Evolutionary conservation across 352 stramenopile genomes (phyloP).

Genomic region (Pythium brachiatum): DNA sequence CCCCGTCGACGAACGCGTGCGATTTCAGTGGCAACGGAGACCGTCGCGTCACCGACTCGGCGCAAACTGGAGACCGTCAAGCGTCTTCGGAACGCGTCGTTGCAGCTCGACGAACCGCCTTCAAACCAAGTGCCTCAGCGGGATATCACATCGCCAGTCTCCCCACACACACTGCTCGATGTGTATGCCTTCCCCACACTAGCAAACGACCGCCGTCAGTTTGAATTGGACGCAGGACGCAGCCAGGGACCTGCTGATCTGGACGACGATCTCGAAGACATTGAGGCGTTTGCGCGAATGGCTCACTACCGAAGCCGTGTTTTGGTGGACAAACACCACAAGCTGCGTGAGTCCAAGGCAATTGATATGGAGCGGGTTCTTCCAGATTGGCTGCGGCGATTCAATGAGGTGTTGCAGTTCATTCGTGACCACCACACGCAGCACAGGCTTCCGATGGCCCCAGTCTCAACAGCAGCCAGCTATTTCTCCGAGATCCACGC

Average conservation of each 20-base stretch:
- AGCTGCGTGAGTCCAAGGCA: conserved; percentile 21
- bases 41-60: conserved; percentile 9
- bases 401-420: conserved; percentile 32
- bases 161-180: conserved; percentile 33
- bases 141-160: background rate
- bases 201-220: conserved; percentile 8
- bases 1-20: background rate
- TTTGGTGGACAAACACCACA: conserved; percentile 31
- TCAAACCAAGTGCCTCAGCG: background rate
- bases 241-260: conserved; percentile 8
- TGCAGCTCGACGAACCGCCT: background rate
- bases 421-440: conserved; percentile 30
- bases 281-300: conserved; percentile 53
- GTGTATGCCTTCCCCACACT: conserved; percentile 39
- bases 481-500: conserved; percentile 56
- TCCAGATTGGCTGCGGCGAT: conserved; percentile 42
- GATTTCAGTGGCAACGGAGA: background rate
- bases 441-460: conserved; percentile 16
- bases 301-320: conserved; percentile 61
- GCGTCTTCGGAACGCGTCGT: background rate
- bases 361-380: conserved; percentile 24
- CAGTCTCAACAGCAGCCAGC: conserved; percentile 20
- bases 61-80: conserved; percentile 24
- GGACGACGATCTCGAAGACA: conserved; percentile 42
- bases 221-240: conserved; percentile 6